Evolutionary conservation across 2,329 filamentous ascomycete genomes (phyloP).

Genomic region (Cladosporium sp.): DNA sequence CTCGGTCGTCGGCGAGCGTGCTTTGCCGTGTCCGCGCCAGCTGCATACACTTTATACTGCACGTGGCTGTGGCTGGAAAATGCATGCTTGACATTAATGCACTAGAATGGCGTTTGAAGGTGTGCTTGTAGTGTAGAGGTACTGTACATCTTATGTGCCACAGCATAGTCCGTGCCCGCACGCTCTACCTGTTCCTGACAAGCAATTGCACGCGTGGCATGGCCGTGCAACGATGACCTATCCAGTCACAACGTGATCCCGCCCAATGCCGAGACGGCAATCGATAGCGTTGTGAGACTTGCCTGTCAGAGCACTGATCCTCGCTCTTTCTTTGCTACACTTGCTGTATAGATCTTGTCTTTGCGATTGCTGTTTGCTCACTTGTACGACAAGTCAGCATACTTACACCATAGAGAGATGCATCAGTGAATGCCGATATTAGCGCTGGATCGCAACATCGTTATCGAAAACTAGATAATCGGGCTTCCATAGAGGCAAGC

Average conservation of each 20-base stretch:
- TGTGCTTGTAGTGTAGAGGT: not conserved
- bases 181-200: not conserved
- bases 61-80: not conserved
- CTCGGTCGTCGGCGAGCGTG: not conserved
- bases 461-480: not conserved
- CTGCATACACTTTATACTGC: not conserved
- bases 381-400: not conserved
- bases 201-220: not conserved
- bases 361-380: not conserved
- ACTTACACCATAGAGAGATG: not conserved
- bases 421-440: not conserved
- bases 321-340: not conserved
- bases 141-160: not conserved
- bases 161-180: not conserved
- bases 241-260: not conserved
- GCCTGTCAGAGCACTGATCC: not conserved
- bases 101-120: constrained; percentile 1
- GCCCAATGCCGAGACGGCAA: not conserved
- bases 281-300: not conserved
- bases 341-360: not conserved
- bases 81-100: no score
- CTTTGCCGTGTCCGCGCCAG: not conserved
- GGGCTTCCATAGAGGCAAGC: not conserved
- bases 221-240: not conserved
- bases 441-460: not conserved